Evolutionary conservation across 129 eudicot genomes (phyloP).

Genomic region (Rutidosis leptorrhynchoides): DNA sequence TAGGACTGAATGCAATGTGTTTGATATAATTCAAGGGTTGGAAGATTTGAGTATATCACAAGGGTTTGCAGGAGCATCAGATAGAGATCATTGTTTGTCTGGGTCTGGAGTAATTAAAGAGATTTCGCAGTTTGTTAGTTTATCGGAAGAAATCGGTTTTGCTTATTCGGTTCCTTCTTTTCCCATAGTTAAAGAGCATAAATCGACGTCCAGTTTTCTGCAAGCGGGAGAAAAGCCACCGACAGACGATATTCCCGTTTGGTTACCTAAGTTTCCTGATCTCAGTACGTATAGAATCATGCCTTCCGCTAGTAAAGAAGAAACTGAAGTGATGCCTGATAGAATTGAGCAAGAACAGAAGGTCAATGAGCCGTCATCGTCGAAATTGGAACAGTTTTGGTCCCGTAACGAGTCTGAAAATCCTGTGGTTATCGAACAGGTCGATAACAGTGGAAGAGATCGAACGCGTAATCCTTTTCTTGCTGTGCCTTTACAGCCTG

Average conservation of each 20-base stretch:
- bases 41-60: conserved; percentile 66
- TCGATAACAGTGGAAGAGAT: conserved; percentile 32
- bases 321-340: conserved; percentile 11
- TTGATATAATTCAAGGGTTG: conserved; percentile 76
- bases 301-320: conserved; percentile 25
- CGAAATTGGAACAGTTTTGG: conserved; percentile 34
- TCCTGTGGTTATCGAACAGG: conserved; percentile 31
- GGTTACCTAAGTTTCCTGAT: conserved; percentile 78
- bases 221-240: conserved; percentile 55
- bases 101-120: conserved; percentile 63
- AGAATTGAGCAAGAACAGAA: conserved; percentile 32
- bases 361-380: conserved; percentile 28
- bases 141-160: conserved; percentile 61
- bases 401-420: conserved; percentile 44
- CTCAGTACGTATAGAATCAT: conserved; percentile 26
- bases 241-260: conserved; percentile 59
- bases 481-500: conserved; percentile 50
- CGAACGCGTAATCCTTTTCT: conserved; percentile 56
- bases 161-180: conserved; percentile 59
- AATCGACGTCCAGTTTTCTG: conserved; percentile 40
- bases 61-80: conserved; percentile 82
- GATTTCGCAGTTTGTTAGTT: conserved; percentile 45
- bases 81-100: conserved; percentile 44
- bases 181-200: conserved; percentile 55
- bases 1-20: conserved; percentile 69